Conservation (phyloP, 1,284 basidiomycete species). For the Volvariella surrecta region DNA sequence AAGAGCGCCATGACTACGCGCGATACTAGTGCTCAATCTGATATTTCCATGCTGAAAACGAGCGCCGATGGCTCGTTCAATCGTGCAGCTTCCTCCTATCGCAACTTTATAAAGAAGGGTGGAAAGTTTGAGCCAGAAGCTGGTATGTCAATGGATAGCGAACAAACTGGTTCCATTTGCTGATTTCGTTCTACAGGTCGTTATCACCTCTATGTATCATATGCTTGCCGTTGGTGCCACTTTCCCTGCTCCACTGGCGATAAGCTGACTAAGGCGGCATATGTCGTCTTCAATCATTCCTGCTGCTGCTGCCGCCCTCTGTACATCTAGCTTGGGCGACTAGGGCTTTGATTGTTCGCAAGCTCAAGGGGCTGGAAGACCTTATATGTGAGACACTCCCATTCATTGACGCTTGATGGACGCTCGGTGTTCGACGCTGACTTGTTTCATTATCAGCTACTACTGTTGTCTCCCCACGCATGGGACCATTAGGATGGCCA, state of each 20-base stretch:
- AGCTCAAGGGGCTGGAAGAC: slow-evolving; percentile 88
- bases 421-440: too few species aligned
- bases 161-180: background rate
- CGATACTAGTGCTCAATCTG: slow-evolving; percentile 33
- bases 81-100: slow-evolving; percentile 65
- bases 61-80: slow-evolving; percentile 78
- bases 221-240: slow-evolving; percentile 62
- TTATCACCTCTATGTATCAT: slow-evolving; percentile 86
- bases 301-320: slow-evolving; percentile 4
- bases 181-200: slow-evolving; percentile 40
- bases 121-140: slow-evolving; percentile 77
- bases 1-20: slow-evolving; percentile 16
- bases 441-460: slow-evolving; percentile 40
- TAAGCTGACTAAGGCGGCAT: background rate
- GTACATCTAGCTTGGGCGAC: slow-evolving; percentile 83
- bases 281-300: background rate
- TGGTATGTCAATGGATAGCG: slow-evolving; percentile 35
- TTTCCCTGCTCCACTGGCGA: background rate
- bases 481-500: slow-evolving; percentile 84
- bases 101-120: slow-evolving; percentile 64
- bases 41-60: slow-evolving; percentile 59
- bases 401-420: too few species aligned
- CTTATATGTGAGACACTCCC: slow-evolving; percentile 52
- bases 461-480: slow-evolving; percentile 78
- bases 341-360: slow-evolving; percentile 79